A percentile compares a stretch with the other conserved stretches of the same genome.
Conservation (phyloP, 1,284 basidiomycete genomes). For the Porodaedalea pini region DNA sequence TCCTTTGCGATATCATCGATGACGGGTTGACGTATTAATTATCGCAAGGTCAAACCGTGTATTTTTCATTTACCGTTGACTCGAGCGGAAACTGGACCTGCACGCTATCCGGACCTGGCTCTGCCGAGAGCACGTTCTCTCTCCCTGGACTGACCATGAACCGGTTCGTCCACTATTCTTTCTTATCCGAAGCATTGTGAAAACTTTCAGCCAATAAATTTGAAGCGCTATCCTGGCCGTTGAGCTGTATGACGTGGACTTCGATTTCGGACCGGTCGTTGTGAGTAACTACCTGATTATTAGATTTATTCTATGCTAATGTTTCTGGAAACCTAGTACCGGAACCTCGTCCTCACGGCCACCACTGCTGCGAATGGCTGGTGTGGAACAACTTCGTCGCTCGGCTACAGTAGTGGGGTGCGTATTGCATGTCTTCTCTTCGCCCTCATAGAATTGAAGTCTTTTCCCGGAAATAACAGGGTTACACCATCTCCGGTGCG, state of each 20-base stretch:
- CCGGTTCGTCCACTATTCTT: slow-evolving; percentile 6
- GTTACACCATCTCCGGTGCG: slow-evolving; percentile 14
- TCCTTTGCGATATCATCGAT: not conserved
- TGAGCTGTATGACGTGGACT: slow-evolving; percentile 15
- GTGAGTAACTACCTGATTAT: slow-evolving; percentile 1
- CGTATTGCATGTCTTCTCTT: not conserved
- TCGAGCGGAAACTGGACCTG: slow-evolving; percentile 23
- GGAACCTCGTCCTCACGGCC: slow-evolving; percentile 9
- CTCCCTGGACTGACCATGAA: slow-evolving; percentile 23
- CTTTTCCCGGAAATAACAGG: not conserved
- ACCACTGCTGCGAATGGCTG: slow-evolving; percentile 13
- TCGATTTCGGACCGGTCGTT: slow-evolving; percentile 14
- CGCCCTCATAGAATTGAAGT: not conserved
- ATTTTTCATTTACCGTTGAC: slow-evolving; percentile 22
- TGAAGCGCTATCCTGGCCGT: slow-evolving; percentile 22
- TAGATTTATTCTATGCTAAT: not conserved
- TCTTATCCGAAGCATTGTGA: not conserved
- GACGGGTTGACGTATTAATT: not conserved
- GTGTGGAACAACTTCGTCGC: slow-evolving; percentile 11
- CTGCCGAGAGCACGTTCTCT: slow-evolving; percentile 20
- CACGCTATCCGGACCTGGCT: slow-evolving; percentile 21
- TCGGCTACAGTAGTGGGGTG: slow-evolving; percentile 16
- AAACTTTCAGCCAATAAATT: not conserved
- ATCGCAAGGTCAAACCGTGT: slow-evolving; percentile 19
- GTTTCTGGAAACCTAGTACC: slow-evolving; percentile 2